Base-by-base conservation (phyloP, 768 basidiomycete species). In the Tylopilus felleus region DNA sequence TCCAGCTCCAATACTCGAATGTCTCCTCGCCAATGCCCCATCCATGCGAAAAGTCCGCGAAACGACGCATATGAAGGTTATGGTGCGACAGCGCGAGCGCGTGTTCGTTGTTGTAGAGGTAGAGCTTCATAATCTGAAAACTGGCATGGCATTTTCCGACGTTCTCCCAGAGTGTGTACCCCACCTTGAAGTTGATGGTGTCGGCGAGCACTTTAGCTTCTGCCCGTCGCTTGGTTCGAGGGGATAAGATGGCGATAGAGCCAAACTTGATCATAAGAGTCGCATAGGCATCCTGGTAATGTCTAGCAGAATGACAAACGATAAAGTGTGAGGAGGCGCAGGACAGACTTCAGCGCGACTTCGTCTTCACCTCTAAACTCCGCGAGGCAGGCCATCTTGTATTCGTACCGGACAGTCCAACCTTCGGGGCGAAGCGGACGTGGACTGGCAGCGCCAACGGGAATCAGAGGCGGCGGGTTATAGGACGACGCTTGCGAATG, bases 21-120 rank as follows among this genome's bases (percentile, higher is more conserved):
- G 92, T 97, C 64, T 94, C 91, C 62, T 95, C 93, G 16, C 94
- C 95, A 51, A 98, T 98, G 8, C 92, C 91, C 96, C 97, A 98
- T 1, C 88, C 86, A 19, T 88, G 75, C 5, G 90, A 89, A 60
- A 99, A 83, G 62, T 93, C 91, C 5, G 86, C 80, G 60, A 97
- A 96, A 56, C 83, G 83, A 31, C 85, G 83, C 56, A 96, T 80
- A 65, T 99, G 97, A 13, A 83, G 80, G 55, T 85, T 88, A 68
- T 98, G 87, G 58, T 94, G 87, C 0, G 85, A 83, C 2, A 97
- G 73, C 0, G 93, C 88, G 7, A 90, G 80, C 0, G 86, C 75
- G 42, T 90, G 84, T 60, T 97, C 93, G 58, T 86, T 86, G 60
- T 91, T 88, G 73, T 98, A 98, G 8, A 99, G 76, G 64, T 93